Percentiles rank a stretch among this genome's conserved stretches.
phyloP scores from a whole-genome alignment of 2,329 filamentous ascomycete species.

The Chrysoporthe cubensis region DNA sequence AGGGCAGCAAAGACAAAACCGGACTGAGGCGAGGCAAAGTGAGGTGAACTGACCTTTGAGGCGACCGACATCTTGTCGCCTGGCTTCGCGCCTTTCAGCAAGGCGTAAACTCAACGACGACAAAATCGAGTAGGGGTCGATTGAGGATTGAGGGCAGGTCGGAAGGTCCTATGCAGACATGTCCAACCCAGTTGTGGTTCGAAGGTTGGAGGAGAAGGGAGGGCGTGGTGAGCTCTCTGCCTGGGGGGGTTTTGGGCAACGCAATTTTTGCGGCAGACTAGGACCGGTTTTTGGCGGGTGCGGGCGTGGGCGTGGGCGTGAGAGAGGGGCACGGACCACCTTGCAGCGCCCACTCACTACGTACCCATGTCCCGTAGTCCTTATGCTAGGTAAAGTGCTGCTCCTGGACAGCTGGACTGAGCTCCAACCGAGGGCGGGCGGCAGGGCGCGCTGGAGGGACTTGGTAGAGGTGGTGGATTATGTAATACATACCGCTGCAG shows the following conservation, averaged over 20 bases:
- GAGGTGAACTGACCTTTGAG: constrained; percentile 55
- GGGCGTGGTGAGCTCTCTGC: constrained; percentile 22
- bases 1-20: neutral
- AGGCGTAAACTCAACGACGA: constrained; percentile 45
- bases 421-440: neutral
- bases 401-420: neutral
- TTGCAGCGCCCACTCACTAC: neutral
- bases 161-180: constrained; percentile 27
- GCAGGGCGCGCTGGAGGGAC: neutral
- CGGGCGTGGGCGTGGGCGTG: constrained; percentile 12
- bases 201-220: constrained; percentile 25
- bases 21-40: neutral
- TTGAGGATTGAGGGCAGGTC: constrained; percentile 17
- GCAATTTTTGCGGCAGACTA: constrained; percentile 29
- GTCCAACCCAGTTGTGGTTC: constrained; percentile 26
- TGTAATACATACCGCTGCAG: neutral
- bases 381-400: too few species aligned
- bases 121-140: constrained; percentile 27
- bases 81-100: constrained; percentile 56
- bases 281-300: constrained; percentile 12
- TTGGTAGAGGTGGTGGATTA: neutral
- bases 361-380: too few species aligned
- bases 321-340: constrained; percentile 24
- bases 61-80: constrained; percentile 66
- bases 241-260: constrained; percentile 25